phyloP scores from a whole-genome alignment of 371 early-diverging fungal genomes.

The Entomophthora muscae region DNA sequence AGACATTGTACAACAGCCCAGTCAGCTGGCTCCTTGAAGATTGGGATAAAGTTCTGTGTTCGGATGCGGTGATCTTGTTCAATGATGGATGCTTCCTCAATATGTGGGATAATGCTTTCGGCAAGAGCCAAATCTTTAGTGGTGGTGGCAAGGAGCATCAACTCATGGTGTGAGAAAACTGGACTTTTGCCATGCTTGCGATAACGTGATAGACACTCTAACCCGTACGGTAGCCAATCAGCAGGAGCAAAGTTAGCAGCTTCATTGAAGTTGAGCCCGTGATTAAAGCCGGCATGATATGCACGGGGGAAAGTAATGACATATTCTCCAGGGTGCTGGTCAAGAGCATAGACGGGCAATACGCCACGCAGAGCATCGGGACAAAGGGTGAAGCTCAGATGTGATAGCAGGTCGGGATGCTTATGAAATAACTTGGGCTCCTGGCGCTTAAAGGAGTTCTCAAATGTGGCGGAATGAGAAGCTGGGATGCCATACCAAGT shows the following conservation, averaged over 20 bases:
- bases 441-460: conserved; percentile 55
- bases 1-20: no score
- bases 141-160: conserved; percentile 29
- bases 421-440: conserved; percentile 78
- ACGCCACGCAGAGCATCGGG: conserved; percentile 58
- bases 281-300: conserved; percentile 93
- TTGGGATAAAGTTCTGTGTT: no score
- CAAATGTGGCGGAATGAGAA: conserved; percentile 50
- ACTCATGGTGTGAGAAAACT: conserved; percentile 86
- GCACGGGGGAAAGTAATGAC: conserved; percentile 87
- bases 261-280: conserved; percentile 90
- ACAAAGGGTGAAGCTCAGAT: conserved; percentile 79
- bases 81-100: no score
- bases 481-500: conserved; percentile 95
- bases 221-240: conserved; percentile 79
- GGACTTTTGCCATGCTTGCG: conserved; percentile 57
- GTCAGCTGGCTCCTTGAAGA: no score
- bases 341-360: conserved; percentile 47
- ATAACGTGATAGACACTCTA: conserved; percentile 60
- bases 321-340: conserved; percentile 88
- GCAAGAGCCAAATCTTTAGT: no score
- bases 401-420: conserved; percentile 82
- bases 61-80: no score
- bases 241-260: conserved; percentile 91
- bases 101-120: no score